Evolutionary conservation across 2,329 filamentous ascomycete genomes (phyloP).

Genomic region (Cytospora paraplurivora): DNA sequence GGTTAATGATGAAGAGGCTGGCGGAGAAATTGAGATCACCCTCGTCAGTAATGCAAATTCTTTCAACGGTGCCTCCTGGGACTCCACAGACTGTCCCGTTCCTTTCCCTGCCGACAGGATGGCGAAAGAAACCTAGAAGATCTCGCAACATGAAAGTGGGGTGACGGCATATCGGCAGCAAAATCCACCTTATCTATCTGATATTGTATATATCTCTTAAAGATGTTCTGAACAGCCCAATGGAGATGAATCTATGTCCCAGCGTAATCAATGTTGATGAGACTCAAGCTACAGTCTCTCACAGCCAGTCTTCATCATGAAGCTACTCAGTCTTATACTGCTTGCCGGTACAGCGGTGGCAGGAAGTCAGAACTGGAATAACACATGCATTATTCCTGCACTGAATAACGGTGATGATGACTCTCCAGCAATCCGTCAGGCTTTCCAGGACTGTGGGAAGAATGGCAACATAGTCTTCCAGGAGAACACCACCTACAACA

Average conservation of each 20-base stretch:
- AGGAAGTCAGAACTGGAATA: constrained; percentile 5
- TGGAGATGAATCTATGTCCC: no score
- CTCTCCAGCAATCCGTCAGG: constrained; percentile 13
- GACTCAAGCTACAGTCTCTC: neutral
- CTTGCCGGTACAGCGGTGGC: neutral
- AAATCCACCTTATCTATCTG: neutral
- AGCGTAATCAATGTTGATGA: no score
- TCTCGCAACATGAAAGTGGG: neutral
- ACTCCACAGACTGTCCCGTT: neutral
- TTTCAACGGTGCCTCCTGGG: neutral
- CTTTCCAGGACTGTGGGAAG: constrained; percentile 10
- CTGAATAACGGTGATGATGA: constrained; percentile 9
- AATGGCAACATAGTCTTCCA: constrained; percentile 13
- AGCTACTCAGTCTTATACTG: neutral
- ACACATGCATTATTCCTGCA: constrained; percentile 9
- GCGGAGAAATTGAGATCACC: neutral
- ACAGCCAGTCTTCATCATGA: neutral
- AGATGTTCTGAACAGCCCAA: no score
- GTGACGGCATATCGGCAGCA: neutral
- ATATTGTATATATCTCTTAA: neutral
- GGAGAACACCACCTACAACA: constrained; percentile 16
- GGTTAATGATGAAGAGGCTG: no score
- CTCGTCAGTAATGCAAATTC: neutral
- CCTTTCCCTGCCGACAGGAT: neutral
- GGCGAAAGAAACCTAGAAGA: neutral